Evolutionary conservation across 2,329 filamentous ascomycete species (phyloP), one percentile per base, ranked within the genome.

Genomic region (Trichoderma atroviride): DNA sequence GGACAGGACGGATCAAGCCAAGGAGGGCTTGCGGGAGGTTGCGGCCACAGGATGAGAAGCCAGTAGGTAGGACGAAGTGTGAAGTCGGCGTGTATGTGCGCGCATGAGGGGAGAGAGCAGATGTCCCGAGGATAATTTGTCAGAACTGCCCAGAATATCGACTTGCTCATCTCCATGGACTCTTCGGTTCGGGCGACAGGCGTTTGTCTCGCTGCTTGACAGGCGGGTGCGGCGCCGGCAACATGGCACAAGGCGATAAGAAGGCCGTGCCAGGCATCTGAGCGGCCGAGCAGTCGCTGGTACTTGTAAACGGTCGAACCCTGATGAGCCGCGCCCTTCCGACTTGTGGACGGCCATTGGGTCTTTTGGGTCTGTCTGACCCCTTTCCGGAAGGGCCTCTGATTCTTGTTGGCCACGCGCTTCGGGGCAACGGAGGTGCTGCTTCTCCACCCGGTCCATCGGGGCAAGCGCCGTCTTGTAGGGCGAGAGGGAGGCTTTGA

Each of bases 401-500:
- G 55, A 27, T 35, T 57, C 19, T 57, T 57, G 55, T 53, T 53
- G 60, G 47, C 47, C 40, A 50, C 60, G 56, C 56, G 55, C 62
- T 58, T 70, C 69, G 69, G 69, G 69, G 69, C 69, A 70, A 62
- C 69, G 69, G 69, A 70, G 69, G 40, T 59, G 50, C 56, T 53
- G 57, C 22, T 58, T 50, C 69, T 58, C 69, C 69, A 70, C 69
- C 64, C 64, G 69, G 64, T 22, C 64, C 64, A 67, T 67, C 64
- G 64, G 64, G 55, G 58, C 29, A 58, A 52, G 64, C 64, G 64
- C 64, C 64, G 53, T 24, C 64, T 67, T 19, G 55, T 52, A 67
- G 40, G 64, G 64, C 55, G 50, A 57, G 31, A 24, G 27, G 22
- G 27, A 27, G n/a, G 55, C 27, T 33, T 35, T 43, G 40, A 57